These are phyloP conservation scores for Protomyces pachydermus DNA, from an alignment of 1,139 yeast species.

Conservation along the genomic window DNA sequence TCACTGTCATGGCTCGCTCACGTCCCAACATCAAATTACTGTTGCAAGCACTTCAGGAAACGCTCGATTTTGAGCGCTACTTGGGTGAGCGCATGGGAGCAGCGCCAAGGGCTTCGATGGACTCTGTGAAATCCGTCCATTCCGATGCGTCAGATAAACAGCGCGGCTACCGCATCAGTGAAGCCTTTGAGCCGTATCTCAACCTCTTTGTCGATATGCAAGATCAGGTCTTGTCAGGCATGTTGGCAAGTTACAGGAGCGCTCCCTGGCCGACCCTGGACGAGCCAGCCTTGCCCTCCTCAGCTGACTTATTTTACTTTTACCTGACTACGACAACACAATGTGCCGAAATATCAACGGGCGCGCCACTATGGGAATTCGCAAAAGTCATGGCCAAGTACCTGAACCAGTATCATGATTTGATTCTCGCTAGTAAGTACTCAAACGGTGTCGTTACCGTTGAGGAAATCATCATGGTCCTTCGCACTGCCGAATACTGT, in stretches of 20 bases:
- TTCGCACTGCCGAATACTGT: constrained; percentile 89
- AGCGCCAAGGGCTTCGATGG: constrained; percentile 32
- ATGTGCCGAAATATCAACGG: constrained; percentile 67
- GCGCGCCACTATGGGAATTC: constrained; percentile 55
- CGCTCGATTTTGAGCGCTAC: constrained; percentile 72
- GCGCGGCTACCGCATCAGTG: constrained; percentile 54
- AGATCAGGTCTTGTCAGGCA: constrained; percentile 56
- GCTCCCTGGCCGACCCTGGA: constrained; percentile 35
- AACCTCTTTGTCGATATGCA: constrained; percentile 86
- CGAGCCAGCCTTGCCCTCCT: constrained; percentile 61
- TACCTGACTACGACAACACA: constrained; percentile 71
- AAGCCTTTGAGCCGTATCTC: constrained; percentile 78
- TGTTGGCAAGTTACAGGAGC: constrained; percentile 45
- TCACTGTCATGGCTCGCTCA: constrained; percentile 44
- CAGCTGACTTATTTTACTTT: constrained; percentile 76
- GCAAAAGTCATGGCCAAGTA: constrained; percentile 63
- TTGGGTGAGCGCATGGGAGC: constrained; percentile 48
- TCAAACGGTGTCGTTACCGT: constrained; percentile 44
- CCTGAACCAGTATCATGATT: constrained; percentile 58
- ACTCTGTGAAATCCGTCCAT: constrained; percentile 12
- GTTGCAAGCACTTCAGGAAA: constrained; percentile 55
- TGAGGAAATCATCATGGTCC: constrained; percentile 61
- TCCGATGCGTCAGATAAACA: constrained; percentile 29
- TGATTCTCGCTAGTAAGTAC: constrained; percentile 57
- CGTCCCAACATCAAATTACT: constrained; percentile 54